Evolutionary conservation across 371 early-diverging fungal species (phyloP).

Genomic region (Basidiobolus meristosporus): DNA sequence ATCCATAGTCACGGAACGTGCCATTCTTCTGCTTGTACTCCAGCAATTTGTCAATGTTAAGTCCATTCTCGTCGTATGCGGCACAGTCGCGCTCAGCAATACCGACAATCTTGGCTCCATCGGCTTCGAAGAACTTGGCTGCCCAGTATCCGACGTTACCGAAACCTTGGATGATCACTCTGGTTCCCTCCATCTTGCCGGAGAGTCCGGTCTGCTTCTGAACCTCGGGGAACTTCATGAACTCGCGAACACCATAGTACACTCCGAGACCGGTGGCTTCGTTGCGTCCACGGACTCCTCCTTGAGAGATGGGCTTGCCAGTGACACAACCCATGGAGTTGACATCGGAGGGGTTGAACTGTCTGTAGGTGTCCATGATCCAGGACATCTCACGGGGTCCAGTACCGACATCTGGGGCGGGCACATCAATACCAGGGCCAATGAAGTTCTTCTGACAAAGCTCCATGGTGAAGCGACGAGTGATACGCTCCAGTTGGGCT

Average conservation of each 20-base stretch:
- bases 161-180: slow-evolving; percentile 68
- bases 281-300: slow-evolving; percentile 81
- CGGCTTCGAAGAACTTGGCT: slow-evolving; percentile 70
- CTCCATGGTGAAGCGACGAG: slow-evolving; percentile 77
- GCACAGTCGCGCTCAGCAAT: slow-evolving; percentile 57
- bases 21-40: slow-evolving; percentile 40
- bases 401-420: no score
- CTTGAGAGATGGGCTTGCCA: slow-evolving; percentile 70
- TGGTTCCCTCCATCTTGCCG: slow-evolving; percentile 41
- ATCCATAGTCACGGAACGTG: slow-evolving; percentile 47
- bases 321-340: slow-evolving; percentile 76
- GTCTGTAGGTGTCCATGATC: slow-evolving; percentile 82
- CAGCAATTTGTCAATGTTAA: slow-evolving; percentile 49
- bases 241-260: no score
- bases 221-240: slow-evolving; percentile 59
- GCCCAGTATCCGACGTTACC: no score
- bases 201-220: slow-evolving; percentile 48
- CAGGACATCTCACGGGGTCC: slow-evolving; percentile 80
- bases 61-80: slow-evolving; percentile 46
- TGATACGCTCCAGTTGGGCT: slow-evolving; percentile 68
- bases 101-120: slow-evolving; percentile 64
- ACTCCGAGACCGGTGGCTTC: slow-evolving; percentile 83
- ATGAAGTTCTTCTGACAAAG: no score
- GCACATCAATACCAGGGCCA: no score
- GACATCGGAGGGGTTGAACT: slow-evolving; percentile 67